Percentiles rank a stretch among this genome's conserved stretches.
Conservation (phyloP, 2,329 filamentous ascomycete species). For the Bipolaris zeicola region DNA sequence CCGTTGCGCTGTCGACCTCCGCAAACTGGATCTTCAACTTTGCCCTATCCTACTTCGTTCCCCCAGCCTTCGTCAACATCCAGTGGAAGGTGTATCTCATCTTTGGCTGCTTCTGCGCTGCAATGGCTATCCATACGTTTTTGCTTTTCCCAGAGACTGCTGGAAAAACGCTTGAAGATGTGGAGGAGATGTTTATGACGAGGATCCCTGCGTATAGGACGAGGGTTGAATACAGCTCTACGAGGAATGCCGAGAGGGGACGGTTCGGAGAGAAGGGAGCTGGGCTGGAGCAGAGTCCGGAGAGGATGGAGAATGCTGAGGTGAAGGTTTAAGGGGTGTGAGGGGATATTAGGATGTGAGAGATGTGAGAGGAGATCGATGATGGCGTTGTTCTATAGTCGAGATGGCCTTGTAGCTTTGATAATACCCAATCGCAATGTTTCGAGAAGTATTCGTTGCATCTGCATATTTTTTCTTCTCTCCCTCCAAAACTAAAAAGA, state of each 20-base stretch:
- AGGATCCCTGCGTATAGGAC: slow-evolving; percentile 65
- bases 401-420: background rate
- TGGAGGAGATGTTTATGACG: slow-evolving; percentile 71
- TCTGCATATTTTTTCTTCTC: too few species aligned
- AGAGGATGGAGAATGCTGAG: slow-evolving; percentile 28
- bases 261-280: slow-evolving; percentile 34
- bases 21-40: slow-evolving; percentile 67
- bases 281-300: slow-evolving; percentile 24
- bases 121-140: slow-evolving; percentile 71
- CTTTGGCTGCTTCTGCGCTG: slow-evolving; percentile 73
- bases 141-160: slow-evolving; percentile 71
- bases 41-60: slow-evolving; percentile 61
- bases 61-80: slow-evolving; percentile 64
- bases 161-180: slow-evolving; percentile 76
- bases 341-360: background rate
- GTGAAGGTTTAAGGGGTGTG: slow-evolving; percentile 9
- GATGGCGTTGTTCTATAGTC: background rate
- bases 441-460: too few species aligned
- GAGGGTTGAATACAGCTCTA: slow-evolving; percentile 31
- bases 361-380: too few species aligned
- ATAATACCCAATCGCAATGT: too few species aligned
- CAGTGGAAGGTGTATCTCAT: slow-evolving; percentile 71
- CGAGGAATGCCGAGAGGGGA: slow-evolving; percentile 31
- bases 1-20: slow-evolving; percentile 63
- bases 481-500: too few species aligned